Conservation (phyloP, 2,329 filamentous ascomycete species). For the Acrocalymma vagum region DNA sequence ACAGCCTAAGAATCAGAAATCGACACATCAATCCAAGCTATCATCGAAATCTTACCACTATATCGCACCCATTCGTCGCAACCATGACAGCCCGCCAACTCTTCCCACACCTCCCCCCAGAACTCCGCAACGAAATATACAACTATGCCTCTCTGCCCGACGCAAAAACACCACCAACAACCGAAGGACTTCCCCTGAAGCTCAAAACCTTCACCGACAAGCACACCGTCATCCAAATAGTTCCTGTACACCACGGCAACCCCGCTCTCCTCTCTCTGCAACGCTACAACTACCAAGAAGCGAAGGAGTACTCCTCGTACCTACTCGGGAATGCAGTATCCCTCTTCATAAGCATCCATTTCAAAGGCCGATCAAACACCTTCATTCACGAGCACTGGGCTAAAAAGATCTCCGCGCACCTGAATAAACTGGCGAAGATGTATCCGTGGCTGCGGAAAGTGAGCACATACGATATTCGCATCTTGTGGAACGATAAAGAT, state of each 20-base stretch:
- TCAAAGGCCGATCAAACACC: constrained; percentile 34
- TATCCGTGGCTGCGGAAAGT: constrained; percentile 36
- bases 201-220: constrained; percentile 33
- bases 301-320: constrained; percentile 32
- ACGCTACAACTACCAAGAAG: constrained; percentile 28
- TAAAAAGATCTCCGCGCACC: constrained; percentile 26
- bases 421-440: constrained; percentile 32
- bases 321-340: constrained; percentile 27
- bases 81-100: constrained; percentile 16
- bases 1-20: too few species aligned
- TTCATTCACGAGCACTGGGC: constrained; percentile 39
- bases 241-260: constrained; percentile 31
- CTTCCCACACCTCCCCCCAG: constrained; percentile 35
- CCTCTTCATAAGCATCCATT: constrained; percentile 30
- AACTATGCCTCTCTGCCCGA: constrained; percentile 21
- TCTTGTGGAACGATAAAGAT: constrained; percentile 33
- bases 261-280: constrained; percentile 29
- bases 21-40: constrained; percentile 3
- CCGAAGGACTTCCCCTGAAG: constrained; percentile 24
- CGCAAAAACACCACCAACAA: constrained; percentile 7
- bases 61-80: too few species aligned
- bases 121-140: constrained; percentile 42
- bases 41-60: background rate
- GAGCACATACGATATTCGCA: constrained; percentile 27
- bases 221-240: constrained; percentile 33